phyloP scores from a whole-genome alignment of 2,329 filamentous ascomycete species.

The Xylaria digitata region DNA sequence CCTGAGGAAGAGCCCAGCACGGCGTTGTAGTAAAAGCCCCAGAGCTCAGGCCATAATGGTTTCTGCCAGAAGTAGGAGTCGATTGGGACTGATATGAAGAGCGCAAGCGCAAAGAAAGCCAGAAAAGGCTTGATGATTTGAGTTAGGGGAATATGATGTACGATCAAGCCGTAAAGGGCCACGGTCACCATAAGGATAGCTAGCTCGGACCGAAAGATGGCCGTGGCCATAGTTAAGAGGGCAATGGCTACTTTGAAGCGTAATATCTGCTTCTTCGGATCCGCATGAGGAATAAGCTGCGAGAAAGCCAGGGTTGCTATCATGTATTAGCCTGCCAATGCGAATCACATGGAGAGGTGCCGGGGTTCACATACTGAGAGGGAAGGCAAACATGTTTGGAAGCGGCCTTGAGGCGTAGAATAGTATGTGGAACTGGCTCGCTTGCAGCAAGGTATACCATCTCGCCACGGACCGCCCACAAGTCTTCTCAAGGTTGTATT shows the following conservation, averaged over 20 bases:
- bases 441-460: constrained; percentile 84
- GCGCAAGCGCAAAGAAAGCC: constrained; percentile 71
- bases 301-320: constrained; percentile 74
- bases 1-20: constrained; percentile 82
- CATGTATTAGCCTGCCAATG: constrained; percentile 16
- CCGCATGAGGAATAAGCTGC: constrained; percentile 56
- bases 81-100: constrained; percentile 76
- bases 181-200: constrained; percentile 81
- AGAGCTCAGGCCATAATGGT: constrained; percentile 88
- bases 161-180: constrained; percentile 70
- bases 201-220: constrained; percentile 90
- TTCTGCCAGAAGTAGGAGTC: constrained; percentile 97
- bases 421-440: constrained; percentile 89
- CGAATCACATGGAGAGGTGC: neutral
- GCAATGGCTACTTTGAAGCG: constrained; percentile 74
- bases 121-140: constrained; percentile 73
- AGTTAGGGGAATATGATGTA: constrained; percentile 39
- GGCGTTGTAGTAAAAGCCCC: constrained; percentile 91
- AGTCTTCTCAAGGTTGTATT: constrained; percentile 69
- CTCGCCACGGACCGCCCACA: constrained; percentile 76
- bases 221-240: constrained; percentile 81
- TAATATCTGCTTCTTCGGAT: constrained; percentile 49
- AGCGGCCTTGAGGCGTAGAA: constrained; percentile 93
- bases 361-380: constrained; percentile 71
- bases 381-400: constrained; percentile 97